A percentile compares a stretch with the other conserved stretches of the same genome.
phyloP scores from a whole-genome alignment of 306 rosid genomes.

The Cucumis melo region DNA sequence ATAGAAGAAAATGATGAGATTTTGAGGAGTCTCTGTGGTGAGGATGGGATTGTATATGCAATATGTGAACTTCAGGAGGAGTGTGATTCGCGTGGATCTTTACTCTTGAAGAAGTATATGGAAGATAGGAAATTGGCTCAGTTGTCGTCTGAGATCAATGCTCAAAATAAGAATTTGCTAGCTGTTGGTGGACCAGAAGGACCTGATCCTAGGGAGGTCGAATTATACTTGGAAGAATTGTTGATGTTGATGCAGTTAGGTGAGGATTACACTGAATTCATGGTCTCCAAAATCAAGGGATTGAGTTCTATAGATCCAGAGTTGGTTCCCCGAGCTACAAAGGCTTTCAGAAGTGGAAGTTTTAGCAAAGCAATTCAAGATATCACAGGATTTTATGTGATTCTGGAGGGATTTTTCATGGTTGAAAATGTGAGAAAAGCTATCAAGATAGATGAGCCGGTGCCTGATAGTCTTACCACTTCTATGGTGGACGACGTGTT shows the following conservation, averaged over 20 bases:
- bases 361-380: constrained; percentile 84
- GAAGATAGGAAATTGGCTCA: constrained; percentile 68
- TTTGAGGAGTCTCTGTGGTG: constrained; percentile 75
- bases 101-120: constrained; percentile 81
- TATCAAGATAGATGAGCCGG: constrained; percentile 69
- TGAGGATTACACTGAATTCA: constrained; percentile 84
- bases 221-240: constrained; percentile 76
- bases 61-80: constrained; percentile 97
- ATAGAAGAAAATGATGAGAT: constrained; percentile 73
- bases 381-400: constrained; percentile 74
- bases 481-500: constrained; percentile 97
- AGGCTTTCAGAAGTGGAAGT: constrained; percentile 74
- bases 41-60: constrained; percentile 88
- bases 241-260: constrained; percentile 73
- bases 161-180: constrained; percentile 58
- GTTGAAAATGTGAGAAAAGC: constrained; percentile 97
- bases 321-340: constrained; percentile 76
- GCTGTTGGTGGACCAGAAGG: constrained; percentile 73
- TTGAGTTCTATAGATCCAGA: constrained; percentile 78
- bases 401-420: constrained; percentile 92
- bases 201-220: constrained; percentile 81
- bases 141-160: constrained; percentile 71
- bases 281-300: constrained; percentile 71
- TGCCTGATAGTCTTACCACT: constrained; percentile 78
- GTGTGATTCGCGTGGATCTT: constrained; percentile 74